Base-by-base conservation (phyloP, 148 eudicot species). In the Bassia scoparia region DNA sequence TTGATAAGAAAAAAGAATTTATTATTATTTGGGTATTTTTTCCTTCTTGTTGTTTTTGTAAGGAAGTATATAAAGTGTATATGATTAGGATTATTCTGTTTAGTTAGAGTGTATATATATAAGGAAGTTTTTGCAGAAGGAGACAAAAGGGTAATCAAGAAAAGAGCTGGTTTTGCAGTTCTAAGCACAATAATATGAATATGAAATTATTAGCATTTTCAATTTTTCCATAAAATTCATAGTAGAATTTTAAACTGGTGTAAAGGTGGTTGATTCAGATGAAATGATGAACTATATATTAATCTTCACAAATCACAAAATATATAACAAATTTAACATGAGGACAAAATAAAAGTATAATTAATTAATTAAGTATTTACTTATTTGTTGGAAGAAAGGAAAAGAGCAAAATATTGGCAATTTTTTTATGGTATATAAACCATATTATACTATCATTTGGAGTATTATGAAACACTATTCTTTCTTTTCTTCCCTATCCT, bases 101-200 rank as follows among this genome's bases (percentile, higher is more conserved):
- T 20, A 35, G 75, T 31, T 0, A 17, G 44, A 67, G 26, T 18
- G n/a, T 60, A 73, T 73, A 73, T 78, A 72, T 78, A 69, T 14
- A 52, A 61, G 58, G 49, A 73, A 33, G 27, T 60, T 53, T 48
- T 67, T n/a, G n/a, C n/a, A 61, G 53, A 26, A 68, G 24, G 44
- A 35, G 81, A 74, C 81, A 78, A 78, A 78, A 72, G 34, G 59
- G 65, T 55, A 15, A 43, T 66, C 74, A 72, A 46, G 48, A 76
- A 35, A 75, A 23, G 49, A 68, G 67, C 65, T 68, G 64, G 61
- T 76, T 75, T 38, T 59, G 67, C 27, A 76, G 73, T 68, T 61
- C 26, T 49, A 60, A 56, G 50, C n/a, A 15, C 58, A 44, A 76
- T 26, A 23, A 65, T 50, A 21, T 60, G 56, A 58, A 58, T 75